A percentile compares a stretch with the other conserved stretches of the same genome.
These are phyloP conservation scores for Trichoderma hamatum DNA, from an alignment of 2,329 filamentous ascomycete species.

Conservation along the genomic window DNA sequence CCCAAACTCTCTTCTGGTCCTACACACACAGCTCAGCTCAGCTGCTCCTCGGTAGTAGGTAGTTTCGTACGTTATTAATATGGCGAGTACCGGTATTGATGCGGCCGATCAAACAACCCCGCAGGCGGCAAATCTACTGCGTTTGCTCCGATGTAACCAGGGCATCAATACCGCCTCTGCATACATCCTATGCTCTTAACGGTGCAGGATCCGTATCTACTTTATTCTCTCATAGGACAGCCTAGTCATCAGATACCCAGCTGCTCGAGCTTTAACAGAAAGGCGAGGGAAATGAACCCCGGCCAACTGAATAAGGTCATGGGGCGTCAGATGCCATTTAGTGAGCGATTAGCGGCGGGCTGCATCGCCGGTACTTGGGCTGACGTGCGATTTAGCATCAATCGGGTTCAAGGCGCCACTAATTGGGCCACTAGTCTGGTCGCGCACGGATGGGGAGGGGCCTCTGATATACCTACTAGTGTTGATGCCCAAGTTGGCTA, in stretches of 20 bases:
- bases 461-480: not conserved
- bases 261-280: not conserved
- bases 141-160: not conserved
- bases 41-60: not conserved
- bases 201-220: not conserved
- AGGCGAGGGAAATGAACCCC: not conserved
- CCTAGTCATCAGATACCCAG: not conserved
- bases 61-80: not conserved
- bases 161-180: not conserved
- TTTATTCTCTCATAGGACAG: not conserved
- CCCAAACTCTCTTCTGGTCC: constrained; percentile 14
- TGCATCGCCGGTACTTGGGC: constrained; percentile 13
- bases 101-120: constrained; percentile 18
- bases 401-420: constrained; percentile 5
- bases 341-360: constrained; percentile 15
- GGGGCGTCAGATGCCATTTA: constrained; percentile 12
- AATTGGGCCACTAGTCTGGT: constrained; percentile 15
- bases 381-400: not conserved
- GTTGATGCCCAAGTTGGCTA: not conserved
- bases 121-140: not conserved
- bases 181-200: not conserved
- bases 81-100: not conserved
- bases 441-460: constrained; percentile 19
- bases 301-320: constrained; percentile 11
- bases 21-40: not conserved